A percentile compares a stretch with the other conserved stretches of the same genome.
phyloP scores from a whole-genome alignment of 129 eudicot species.

The Flaveria robusta region DNA sequence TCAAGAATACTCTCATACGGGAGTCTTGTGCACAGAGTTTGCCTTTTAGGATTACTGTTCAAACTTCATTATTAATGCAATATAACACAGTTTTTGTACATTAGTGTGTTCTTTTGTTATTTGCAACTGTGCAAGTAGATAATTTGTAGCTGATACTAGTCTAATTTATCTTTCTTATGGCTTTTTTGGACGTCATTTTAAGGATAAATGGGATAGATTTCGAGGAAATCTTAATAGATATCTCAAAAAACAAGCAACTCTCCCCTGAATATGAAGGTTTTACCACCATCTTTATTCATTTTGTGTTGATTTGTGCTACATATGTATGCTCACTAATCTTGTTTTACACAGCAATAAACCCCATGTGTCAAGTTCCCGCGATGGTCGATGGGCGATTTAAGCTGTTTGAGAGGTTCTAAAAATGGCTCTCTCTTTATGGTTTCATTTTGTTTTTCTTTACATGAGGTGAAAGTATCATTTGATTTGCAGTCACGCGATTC shows the following conservation, averaged over 20 bases:
- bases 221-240: conserved; percentile 54
- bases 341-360: conserved; percentile 62
- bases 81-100: too few relatives aligned
- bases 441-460: background rate
- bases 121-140: too few relatives aligned
- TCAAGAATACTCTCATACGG: too few relatives aligned
- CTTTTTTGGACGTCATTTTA: conserved; percentile 3
- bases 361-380: conserved; percentile 72
- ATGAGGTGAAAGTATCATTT: background rate
- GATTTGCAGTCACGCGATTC: conserved; percentile 81
- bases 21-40: too few relatives aligned
- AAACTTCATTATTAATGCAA: too few relatives aligned
- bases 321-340: background rate
- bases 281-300: background rate
- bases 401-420: conserved; percentile 73
- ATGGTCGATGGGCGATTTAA: conserved; percentile 67
- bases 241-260: conserved; percentile 48
- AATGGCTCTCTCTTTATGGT: background rate
- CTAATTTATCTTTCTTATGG: conserved; percentile 11
- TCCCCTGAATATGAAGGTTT: conserved; percentile 66
- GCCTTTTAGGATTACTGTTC: background rate
- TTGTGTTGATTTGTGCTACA: conserved; percentile 17
- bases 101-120: background rate
- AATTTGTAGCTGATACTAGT: background rate
- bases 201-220: conserved; percentile 69